Conservation (phyloP, 1,284 basidiomycete species). For the Inonotus obliquus region DNA sequence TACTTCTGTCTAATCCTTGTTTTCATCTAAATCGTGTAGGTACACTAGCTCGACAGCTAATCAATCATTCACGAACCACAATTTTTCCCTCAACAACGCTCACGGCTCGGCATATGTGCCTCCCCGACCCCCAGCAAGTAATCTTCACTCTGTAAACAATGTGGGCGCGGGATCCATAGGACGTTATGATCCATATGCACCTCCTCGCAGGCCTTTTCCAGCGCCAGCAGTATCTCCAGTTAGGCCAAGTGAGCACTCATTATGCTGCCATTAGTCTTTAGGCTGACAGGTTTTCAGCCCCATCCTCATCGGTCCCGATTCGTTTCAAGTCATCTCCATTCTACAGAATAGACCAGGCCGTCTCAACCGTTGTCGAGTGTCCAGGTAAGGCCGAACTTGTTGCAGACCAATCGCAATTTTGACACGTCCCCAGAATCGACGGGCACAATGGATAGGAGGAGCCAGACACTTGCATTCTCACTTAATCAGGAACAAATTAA, state of each 20-base stretch:
- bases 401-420: background rate
- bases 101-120: conserved; percentile 6
- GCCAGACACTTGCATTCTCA: conserved; percentile 54
- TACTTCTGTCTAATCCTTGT: background rate
- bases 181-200: conserved; percentile 62
- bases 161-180: conserved; percentile 22
- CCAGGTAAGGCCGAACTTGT: conserved; percentile 47
- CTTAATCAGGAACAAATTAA: conserved; percentile 57
- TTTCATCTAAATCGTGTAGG: background rate
- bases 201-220: conserved; percentile 41
- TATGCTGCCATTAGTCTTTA: background rate
- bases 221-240: conserved; percentile 23
- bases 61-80: conserved; percentile 2
- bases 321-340: conserved; percentile 81
- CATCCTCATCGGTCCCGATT: conserved; percentile 32
- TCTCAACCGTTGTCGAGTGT: conserved; percentile 64
- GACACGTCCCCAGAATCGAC: conserved; percentile 57
- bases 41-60: conserved; percentile 9
- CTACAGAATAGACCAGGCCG: conserved; percentile 59
- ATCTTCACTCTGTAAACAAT: background rate
- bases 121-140: background rate
- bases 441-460: conserved; percentile 68
- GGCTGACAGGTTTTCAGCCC: conserved; percentile 14
- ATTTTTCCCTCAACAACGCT: conserved; percentile 11
- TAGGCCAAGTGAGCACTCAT: conserved; percentile 12